A percentile compares a stretch with the other conserved stretches of the same genome.
Conservation (phyloP, 768 basidiomycete genomes). For the Stropharia rugosoannulata region DNA sequence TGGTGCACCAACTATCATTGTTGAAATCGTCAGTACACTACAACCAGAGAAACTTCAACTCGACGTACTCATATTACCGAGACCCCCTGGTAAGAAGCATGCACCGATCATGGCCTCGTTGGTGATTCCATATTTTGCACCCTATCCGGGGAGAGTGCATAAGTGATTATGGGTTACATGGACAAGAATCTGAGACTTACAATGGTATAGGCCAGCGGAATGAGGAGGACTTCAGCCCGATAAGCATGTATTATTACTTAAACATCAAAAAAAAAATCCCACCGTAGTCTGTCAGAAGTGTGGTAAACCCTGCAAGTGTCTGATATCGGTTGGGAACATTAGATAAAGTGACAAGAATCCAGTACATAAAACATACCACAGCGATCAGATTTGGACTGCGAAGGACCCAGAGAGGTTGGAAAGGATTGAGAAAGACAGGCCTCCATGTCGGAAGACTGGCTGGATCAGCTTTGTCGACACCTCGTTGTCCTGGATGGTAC, state of each 20-base stretch:
- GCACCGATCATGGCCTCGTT: conserved; percentile 60
- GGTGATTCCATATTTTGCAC: conserved; percentile 50
- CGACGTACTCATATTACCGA: conserved; percentile 53
- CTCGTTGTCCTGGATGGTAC: conserved; percentile 55
- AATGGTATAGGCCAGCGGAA: conserved; percentile 68
- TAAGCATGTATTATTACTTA: not conserved
- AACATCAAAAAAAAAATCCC: conserved; percentile 7
- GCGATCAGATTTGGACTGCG: conserved; percentile 59
- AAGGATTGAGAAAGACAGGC: conserved; percentile 57
- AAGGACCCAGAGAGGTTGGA: conserved; percentile 48
- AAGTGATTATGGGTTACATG: no score
- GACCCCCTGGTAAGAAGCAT: conserved; percentile 56
- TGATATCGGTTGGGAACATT: conserved; percentile 7
- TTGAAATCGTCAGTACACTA: not conserved
- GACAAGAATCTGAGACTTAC: conserved; percentile 35
- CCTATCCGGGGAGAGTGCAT: conserved; percentile 34
- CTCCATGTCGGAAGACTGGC: conserved; percentile 21
- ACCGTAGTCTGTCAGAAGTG: conserved; percentile 42
- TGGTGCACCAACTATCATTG: conserved; percentile 50
- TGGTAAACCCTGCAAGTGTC: conserved; percentile 29
- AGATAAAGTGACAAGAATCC: not conserved
- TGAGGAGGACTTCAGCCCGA: conserved; percentile 39
- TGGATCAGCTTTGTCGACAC: conserved; percentile 46
- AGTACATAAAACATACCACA: conserved; percentile 38
- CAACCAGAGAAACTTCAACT: not conserved